Conservation (phyloP, 2,329 filamentous ascomycete species). For the Calonectria naviculata region DNA sequence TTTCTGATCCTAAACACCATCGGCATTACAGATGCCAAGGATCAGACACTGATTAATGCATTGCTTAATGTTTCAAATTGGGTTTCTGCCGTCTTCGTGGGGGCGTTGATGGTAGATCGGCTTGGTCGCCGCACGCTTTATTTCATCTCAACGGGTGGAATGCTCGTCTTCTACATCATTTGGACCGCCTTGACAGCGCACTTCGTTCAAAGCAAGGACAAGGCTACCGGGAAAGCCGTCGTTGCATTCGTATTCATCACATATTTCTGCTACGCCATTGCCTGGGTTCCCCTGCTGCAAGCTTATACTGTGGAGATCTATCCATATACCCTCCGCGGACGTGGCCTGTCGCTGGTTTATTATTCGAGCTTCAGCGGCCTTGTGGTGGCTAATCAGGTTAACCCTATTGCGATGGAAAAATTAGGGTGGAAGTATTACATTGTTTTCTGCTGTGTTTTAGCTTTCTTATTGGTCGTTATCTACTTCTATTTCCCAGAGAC, state of each 20-base stretch:
- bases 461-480: conserved; percentile 44
- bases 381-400: conserved; percentile 52
- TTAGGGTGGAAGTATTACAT: conserved; percentile 55
- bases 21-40: conserved; percentile 50
- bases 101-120: conserved; percentile 51
- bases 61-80: conserved; percentile 50
- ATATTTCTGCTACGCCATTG: conserved; percentile 51
- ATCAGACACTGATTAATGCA: conserved; percentile 42
- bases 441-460: conserved; percentile 50
- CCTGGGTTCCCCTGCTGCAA: conserved; percentile 46
- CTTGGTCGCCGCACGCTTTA: conserved; percentile 54
- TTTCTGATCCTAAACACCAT: conserved; percentile 51
- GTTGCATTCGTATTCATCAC: conserved; percentile 53
- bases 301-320: conserved; percentile 43
- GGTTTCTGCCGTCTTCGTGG: conserved; percentile 48
- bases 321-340: conserved; percentile 33
- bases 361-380: conserved; percentile 30
- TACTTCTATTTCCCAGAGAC: conserved; percentile 52
- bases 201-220: conserved; percentile 27
- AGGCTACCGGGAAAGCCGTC: conserved; percentile 39
- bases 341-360: conserved; percentile 32
- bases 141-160: conserved; percentile 48
- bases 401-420: conserved; percentile 50
- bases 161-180: conserved; percentile 48
- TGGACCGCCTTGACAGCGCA: conserved; percentile 42